Conservation (phyloP, 176 grass and related monocot species). For the Saccharum officinarum region DNA sequence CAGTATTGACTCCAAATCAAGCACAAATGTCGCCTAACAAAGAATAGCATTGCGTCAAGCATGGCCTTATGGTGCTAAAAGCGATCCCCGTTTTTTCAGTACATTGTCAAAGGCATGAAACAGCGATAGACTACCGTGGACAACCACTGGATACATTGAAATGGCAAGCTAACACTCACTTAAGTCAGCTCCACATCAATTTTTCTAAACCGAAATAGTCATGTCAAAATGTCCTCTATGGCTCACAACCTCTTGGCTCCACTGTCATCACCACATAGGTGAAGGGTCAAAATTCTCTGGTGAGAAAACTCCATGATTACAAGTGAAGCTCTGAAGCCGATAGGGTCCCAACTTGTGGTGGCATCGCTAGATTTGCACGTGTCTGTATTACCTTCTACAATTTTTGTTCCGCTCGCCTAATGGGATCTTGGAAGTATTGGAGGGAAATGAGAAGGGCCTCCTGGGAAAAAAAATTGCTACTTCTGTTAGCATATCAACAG, state of each 20-base stretch:
- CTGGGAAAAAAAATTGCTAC: slow-evolving; percentile 48
- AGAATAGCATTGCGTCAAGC: too few relatives aligned
- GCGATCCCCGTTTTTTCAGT: not conserved
- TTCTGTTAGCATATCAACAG: slow-evolving; percentile 23
- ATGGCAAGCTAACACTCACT: not conserved
- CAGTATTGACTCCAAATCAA: not conserved
- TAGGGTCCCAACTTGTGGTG: not conserved
- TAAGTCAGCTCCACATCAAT: not conserved
- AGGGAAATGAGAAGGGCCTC: slow-evolving; percentile 92
- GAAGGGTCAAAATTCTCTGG: not conserved
- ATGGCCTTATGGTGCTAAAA: not conserved
- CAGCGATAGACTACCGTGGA: not conserved
- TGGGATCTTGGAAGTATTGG: slow-evolving; percentile 81
- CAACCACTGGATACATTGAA: not conserved
- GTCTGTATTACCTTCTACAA: not conserved
- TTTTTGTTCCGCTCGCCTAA: slow-evolving; percentile 48
- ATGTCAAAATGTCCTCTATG: slow-evolving; percentile 6
- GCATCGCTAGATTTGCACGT: not conserved
- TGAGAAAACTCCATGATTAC: not conserved
- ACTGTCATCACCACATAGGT: not conserved
- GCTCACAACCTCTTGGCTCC: not conserved
- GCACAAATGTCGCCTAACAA: not conserved
- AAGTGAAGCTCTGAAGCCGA: not conserved
- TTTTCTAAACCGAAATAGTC: not conserved
- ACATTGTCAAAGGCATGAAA: not conserved